Evolutionary conservation across 2,329 filamentous ascomycete species (phyloP), one percentile per base, ranked within the genome.

Genomic region (Exophiala sideris): DNA sequence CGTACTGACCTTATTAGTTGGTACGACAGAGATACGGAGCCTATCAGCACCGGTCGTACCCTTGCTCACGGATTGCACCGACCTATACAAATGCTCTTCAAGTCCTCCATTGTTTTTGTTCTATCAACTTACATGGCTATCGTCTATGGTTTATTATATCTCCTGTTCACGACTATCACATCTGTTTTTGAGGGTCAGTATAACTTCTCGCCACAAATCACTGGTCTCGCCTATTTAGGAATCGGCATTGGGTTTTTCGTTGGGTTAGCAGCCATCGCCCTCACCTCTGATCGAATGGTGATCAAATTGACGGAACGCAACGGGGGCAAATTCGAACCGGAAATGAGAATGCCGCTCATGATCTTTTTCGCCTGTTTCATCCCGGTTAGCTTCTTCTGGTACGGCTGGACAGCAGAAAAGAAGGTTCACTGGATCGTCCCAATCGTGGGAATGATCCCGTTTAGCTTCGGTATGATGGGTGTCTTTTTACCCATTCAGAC

Each of bases 91-190:
- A 70, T 85, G 2, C 68, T 85, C 0, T 60, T 62, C 2, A 79
- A 77, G 5, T 80, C 84, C 44, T 80, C 80, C 2, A 82, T 84
- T 51, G 75, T 85, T 12, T 79, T 81, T 59, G 70, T 79, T 6
- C 63, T 78, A 0, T 16, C 9, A 16, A 24, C 77, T 2, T 77
- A 82, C 54, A 75, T 76, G 48, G 81, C 75, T 0, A 78, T 81
- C 49, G 66, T 78, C 3, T 85, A 84, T 56, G 83, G 83, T 0
- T 64, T 82, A 1, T 73, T 84, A 39, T 85, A 85, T 50, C 76
- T 86, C 39, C 71, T 82, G 6, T 73, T 86, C 0, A 79, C 80
- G 0, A 85, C 79, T 2, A 85, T 86, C 59, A 76, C 83, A 0
- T 65, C 68, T 0, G 69, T 87, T 0, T 87, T 80, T 79, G 73